These are phyloP conservation scores for Hypoxylon sp. DNA, from an alignment of 2,329 filamentous ascomycete species.

Conservation along the genomic window DNA sequence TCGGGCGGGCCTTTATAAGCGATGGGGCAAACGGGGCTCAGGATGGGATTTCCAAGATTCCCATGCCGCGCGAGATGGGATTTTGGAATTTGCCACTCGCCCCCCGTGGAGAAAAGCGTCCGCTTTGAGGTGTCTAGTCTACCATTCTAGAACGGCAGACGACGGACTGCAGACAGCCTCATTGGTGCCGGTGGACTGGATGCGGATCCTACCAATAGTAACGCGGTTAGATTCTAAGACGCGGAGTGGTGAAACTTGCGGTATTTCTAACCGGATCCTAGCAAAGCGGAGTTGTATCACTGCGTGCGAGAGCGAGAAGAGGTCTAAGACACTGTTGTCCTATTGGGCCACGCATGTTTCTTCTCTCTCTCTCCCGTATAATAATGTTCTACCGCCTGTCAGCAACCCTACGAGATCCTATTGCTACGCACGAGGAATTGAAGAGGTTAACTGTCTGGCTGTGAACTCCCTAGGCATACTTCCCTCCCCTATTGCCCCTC, in stretches of 20 bases:
- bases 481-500: too few species aligned
- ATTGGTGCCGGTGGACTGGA: conserved; percentile 2
- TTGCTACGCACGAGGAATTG: too few species aligned
- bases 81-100: conserved; percentile 26
- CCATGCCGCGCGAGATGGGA: conserved; percentile 24
- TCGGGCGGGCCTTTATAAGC: conserved; percentile 10
- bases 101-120: conserved; percentile 21
- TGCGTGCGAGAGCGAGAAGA: too few species aligned
- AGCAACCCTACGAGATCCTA: too few species aligned
- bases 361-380: too few species aligned
- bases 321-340: too few species aligned
- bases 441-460: too few species aligned
- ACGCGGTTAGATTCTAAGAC: background rate
- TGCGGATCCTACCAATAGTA: background rate
- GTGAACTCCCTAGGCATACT: too few species aligned
- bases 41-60: conserved; percentile 25
- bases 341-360: too few species aligned
- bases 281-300: background rate
- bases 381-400: too few species aligned
- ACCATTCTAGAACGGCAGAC: conserved; percentile 26
- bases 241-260: background rate
- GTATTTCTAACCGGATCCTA: background rate
- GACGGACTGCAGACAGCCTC: too few species aligned
- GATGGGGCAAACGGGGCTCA: background rate
- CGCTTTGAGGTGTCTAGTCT: conserved; percentile 14